Conservation (phyloP, 1,284 basidiomycete species). For the Ceratobasidium theobromae region DNA sequence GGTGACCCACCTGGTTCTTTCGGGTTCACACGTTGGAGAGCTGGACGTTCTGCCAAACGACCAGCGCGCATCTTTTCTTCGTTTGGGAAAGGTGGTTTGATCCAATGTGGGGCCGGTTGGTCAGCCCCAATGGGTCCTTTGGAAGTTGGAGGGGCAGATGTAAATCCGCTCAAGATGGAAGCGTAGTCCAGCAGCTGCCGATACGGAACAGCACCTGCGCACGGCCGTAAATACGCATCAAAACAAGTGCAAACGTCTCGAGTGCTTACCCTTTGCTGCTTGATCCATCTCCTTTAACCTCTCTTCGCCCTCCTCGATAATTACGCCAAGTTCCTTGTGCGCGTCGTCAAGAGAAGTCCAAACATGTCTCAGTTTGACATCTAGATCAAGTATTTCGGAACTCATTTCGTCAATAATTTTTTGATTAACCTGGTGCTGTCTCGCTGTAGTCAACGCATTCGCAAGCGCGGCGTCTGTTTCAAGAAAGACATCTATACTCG, state of each 20-base stretch:
- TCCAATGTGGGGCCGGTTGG: conserved; percentile 68
- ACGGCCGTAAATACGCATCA: no score
- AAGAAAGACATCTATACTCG: conserved; percentile 61
- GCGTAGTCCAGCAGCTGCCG: conserved; percentile 78
- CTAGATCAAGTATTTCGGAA: conserved; percentile 64
- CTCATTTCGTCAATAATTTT: conserved; percentile 68
- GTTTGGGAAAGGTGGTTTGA: conserved; percentile 83
- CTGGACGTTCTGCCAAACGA: conserved; percentile 71
- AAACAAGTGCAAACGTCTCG: no score
- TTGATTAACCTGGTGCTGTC: conserved; percentile 72
- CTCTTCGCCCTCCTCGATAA: conserved; percentile 70
- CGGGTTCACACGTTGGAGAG: conserved; percentile 65
- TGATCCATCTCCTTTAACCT: conserved; percentile 65
- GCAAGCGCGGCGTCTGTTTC: conserved; percentile 63
- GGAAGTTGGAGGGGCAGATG: conserved; percentile 66
- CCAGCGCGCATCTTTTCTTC: conserved; percentile 84
- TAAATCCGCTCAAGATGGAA: conserved; percentile 76
- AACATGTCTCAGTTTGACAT: conserved; percentile 64
- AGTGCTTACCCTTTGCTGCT: conserved; percentile 63
- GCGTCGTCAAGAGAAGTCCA: conserved; percentile 63
- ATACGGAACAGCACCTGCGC: conserved; percentile 72
- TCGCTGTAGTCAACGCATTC: conserved; percentile 61
- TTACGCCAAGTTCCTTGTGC: conserved; percentile 62
- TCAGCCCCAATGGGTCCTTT: conserved; percentile 65
- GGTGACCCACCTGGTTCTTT: background rate